Evolutionary conservation across 2,329 filamentous ascomycete genomes (phyloP).

Genomic region (Gaeumannomyces sp.): DNA sequence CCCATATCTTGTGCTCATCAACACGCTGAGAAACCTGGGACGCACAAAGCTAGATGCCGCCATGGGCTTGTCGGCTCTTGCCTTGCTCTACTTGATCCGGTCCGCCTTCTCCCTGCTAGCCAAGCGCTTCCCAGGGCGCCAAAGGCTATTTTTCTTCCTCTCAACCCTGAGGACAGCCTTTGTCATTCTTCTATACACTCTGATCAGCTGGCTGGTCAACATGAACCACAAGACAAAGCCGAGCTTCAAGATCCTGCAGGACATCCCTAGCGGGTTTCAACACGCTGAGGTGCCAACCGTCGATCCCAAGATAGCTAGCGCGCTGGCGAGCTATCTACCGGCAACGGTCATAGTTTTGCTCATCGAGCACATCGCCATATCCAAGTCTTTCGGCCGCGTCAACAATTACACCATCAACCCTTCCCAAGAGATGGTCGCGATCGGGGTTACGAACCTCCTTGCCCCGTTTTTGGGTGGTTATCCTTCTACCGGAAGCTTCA

Average conservation of each 20-base stretch:
- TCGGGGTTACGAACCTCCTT: constrained; percentile 84
- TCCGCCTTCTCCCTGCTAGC: constrained; percentile 57
- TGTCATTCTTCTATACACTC: constrained; percentile 84
- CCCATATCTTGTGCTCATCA: constrained; percentile 78
- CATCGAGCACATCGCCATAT: constrained; percentile 96
- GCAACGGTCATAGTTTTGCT: constrained; percentile 85
- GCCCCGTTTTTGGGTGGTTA: constrained; percentile 91
- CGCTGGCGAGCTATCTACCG: constrained; percentile 69
- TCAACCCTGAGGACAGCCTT: constrained; percentile 86
- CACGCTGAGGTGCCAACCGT: constrained; percentile 70
- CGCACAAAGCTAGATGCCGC: constrained; percentile 70
- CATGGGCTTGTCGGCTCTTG: constrained; percentile 77
- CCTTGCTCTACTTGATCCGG: constrained; percentile 72
- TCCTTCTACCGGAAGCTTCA: constrained; percentile 72
- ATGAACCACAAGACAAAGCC: constrained; percentile 55
- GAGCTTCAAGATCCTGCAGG: constrained; percentile 66
- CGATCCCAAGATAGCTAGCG: constrained; percentile 56
- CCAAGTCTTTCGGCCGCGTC: constrained; percentile 94
- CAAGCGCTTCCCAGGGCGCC: constrained; percentile 60
- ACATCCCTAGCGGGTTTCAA: constrained; percentile 80
- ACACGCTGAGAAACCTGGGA: constrained; percentile 68
- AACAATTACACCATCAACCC: constrained; percentile 98
- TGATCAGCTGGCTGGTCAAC: constrained; percentile 85
- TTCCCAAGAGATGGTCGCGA: constrained; percentile 92
- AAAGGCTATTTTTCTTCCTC: constrained; percentile 82